Evolutionary conservation across 2,329 filamentous ascomycete genomes (phyloP).

Genomic region (Gnomoniopsis smithogilvyi): DNA sequence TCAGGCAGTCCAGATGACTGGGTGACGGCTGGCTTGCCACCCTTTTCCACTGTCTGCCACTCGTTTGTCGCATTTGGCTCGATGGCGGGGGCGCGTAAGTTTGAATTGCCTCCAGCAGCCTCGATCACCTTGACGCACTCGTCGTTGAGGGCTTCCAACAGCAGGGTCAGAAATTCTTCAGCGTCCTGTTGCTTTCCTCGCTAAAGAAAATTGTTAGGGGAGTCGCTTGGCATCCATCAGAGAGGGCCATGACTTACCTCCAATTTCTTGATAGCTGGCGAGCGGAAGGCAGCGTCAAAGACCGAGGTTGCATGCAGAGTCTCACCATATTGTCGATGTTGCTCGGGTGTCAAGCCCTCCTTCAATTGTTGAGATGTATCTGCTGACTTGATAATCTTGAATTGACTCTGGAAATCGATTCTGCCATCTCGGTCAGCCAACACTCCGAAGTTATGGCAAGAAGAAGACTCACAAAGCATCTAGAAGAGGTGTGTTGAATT

Average conservation of each 20-base stretch:
- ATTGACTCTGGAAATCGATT: slow-evolving; percentile 96
- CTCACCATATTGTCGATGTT: slow-evolving; percentile 87
- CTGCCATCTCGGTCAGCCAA: slow-evolving; percentile 37
- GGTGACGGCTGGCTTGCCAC: slow-evolving; percentile 83
- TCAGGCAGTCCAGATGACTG: slow-evolving; percentile 75
- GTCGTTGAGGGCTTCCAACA: slow-evolving; percentile 89
- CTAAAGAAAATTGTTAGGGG: slow-evolving; percentile 41
- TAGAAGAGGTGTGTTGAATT: slow-evolving; percentile 77
- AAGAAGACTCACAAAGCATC: slow-evolving; percentile 75
- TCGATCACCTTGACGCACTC: slow-evolving; percentile 79
- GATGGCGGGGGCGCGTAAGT: slow-evolving; percentile 16
- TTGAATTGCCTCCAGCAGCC: background rate
- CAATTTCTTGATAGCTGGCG: slow-evolving; percentile 86
- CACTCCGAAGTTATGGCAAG: background rate
- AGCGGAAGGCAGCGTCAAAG: slow-evolving; percentile 79
- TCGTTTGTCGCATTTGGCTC: slow-evolving; percentile 43
- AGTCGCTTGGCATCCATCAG: background rate
- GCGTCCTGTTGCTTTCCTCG: slow-evolving; percentile 97
- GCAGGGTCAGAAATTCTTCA: slow-evolving; percentile 91
- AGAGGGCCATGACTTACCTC: slow-evolving; percentile 53
- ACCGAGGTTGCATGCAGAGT: slow-evolving; percentile 92
- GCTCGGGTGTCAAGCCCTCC: slow-evolving; percentile 71
- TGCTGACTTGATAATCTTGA: slow-evolving; percentile 79
- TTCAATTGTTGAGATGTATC: slow-evolving; percentile 70
- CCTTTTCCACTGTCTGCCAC: slow-evolving; percentile 95